Conservation (phyloP, 2,329 filamentous ascomycete genomes). For the Hypoxylon sp. region DNA sequence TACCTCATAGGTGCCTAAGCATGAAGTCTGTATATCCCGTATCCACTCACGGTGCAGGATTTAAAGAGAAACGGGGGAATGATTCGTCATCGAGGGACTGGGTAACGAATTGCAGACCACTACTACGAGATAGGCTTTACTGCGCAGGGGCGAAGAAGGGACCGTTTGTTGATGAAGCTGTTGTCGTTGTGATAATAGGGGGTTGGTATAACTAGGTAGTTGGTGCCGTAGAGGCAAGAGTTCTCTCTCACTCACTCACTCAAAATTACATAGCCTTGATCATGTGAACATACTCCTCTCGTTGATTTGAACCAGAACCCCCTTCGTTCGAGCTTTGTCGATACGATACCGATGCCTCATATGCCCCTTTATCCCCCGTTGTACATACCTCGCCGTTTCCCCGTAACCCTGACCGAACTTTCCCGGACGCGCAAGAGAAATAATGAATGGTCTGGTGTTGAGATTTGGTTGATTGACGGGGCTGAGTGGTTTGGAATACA, state of each 20-base stretch:
- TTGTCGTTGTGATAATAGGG: not conserved
- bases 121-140: not conserved
- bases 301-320: not conserved
- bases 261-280: not conserved
- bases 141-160: not conserved
- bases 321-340: not conserved
- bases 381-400: not conserved
- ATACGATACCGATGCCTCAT: too few relatives aligned
- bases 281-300: slow-evolving; percentile 19
- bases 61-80: too few relatives aligned
- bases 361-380: too few relatives aligned
- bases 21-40: too few relatives aligned
- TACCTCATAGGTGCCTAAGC: too few relatives aligned
- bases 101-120: not conserved
- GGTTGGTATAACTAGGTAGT: slow-evolving; percentile 11
- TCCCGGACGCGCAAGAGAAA: not conserved
- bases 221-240: slow-evolving; percentile 23
- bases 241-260: not conserved
- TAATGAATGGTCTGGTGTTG: slow-evolving; percentile 28
- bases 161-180: not conserved
- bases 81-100: not conserved
- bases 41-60: too few relatives aligned
- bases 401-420: not conserved
- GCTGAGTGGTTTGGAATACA: too few relatives aligned
- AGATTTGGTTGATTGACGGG: not conserved